Base-by-base conservation (phyloP, 2,329 filamentous ascomycete genomes). In the Ophiocordyceps camponoti-leonardi region DNA sequence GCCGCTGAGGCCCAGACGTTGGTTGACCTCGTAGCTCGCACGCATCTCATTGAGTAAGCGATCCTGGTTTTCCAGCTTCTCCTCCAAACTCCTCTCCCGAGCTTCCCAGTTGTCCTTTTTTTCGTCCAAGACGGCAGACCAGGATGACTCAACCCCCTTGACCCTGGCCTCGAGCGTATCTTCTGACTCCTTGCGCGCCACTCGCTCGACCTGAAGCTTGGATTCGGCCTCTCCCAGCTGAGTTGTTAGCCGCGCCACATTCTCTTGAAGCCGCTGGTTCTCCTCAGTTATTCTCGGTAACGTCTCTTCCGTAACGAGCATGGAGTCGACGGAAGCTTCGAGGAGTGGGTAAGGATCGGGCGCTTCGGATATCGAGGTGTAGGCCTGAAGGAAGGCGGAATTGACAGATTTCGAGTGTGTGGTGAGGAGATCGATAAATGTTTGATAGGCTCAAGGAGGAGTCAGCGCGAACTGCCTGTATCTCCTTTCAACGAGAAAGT, bases 31-130 rank as follows among this genome's bases (percentile, higher is more conserved):
- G 58, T 95, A 95, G 66, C 81, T 95, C 23, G 92, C 92, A 65
- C 95, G 96, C 58, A 96, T 79, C 61, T 98, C 93, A 57, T 84
- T 94, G 53, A 98, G 65, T 37, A 98, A 66, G 7, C 87, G 79
- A 43, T 98, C 92, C 59, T 98, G 90, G 54, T 83, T 93, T 61
- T 95, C 90, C 3, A 94, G 72, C 65, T 95, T 96, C 54, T 96
- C 90, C 57, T 94, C 87, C 48, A 95, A 65, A 26, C 77, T 79
- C 66, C 84, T 85, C 67, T 98, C 92, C 59, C 94, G 95, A 10
- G 90, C 81, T 45, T 83, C 80, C 92, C 92, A 98, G 58, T 98
- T 98, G 61, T 90, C 86, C 55, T 86, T 83, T 65, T 94, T 95
- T 69, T 98, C 92, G 47, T 84, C 80, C 44, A 98, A 62, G 5